These are phyloP conservation scores for Nematocida major DNA, from an alignment of 371 early-diverging fungal species.

Conservation along the genomic window DNA sequence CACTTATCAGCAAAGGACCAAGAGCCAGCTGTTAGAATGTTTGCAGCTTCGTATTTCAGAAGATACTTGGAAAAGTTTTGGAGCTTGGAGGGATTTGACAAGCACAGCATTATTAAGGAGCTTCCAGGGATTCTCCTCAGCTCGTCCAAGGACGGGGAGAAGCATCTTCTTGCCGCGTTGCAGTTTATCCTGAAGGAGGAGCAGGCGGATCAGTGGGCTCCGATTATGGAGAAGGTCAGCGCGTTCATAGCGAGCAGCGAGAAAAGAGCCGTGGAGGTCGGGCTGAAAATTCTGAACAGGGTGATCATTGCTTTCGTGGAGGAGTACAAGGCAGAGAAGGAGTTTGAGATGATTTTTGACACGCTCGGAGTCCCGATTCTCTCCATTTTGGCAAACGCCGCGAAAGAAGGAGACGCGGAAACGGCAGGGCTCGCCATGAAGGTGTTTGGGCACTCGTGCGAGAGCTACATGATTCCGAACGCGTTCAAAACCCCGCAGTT, in stretches of 20 bases:
- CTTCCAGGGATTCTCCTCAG: slow-evolving; percentile 23
- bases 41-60: slow-evolving; percentile 39
- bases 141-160: slow-evolving; percentile 22
- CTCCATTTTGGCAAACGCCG: slow-evolving; percentile 9
- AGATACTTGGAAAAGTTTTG: slow-evolving; percentile 42
- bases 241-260: neutral
- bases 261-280: neutral
- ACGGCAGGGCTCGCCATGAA: slow-evolving; percentile 52
- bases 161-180: slow-evolving; percentile 19
- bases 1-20: slow-evolving; percentile 3
- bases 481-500: slow-evolving; percentile 31
- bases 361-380: slow-evolving; percentile 45
- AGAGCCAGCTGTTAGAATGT: slow-evolving; percentile 19
- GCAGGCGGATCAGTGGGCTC: slow-evolving; percentile 7
- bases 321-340: slow-evolving; percentile 52
- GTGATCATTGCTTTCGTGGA: slow-evolving; percentile 18
- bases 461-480: slow-evolving; percentile 59
- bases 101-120: neutral
- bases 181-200: slow-evolving; percentile 40
- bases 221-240: slow-evolving; percentile 8
- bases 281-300: slow-evolving; percentile 46
- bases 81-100: slow-evolving; percentile 30
- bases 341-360: slow-evolving; percentile 45
- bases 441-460: slow-evolving; percentile 53
- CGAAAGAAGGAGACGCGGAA: slow-evolving; percentile 29